Conservation (phyloP, 768 basidiomycete genomes). For the Amanita inopinata region DNA sequence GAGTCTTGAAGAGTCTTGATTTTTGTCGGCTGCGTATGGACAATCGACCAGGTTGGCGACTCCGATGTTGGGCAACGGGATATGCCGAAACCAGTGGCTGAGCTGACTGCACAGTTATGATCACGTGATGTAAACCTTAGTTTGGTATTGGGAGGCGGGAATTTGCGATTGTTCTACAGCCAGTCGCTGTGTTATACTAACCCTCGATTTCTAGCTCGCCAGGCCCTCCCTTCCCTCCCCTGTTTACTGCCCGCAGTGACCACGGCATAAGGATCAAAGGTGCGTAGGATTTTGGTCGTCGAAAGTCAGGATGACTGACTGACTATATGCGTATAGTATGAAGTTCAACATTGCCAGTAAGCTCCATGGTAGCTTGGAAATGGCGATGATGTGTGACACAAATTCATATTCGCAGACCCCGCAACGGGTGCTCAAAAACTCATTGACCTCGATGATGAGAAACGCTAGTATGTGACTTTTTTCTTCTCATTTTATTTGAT, state of each 20-base stretch:
- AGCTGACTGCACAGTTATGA: conserved; percentile 51
- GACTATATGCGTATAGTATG: conserved; percentile 44
- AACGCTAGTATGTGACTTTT: conserved; percentile 49
- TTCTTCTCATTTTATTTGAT: conserved; percentile 1
- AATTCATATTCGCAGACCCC: conserved; percentile 51
- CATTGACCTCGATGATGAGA: conserved; percentile 90
- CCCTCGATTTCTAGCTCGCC: conserved; percentile 12
- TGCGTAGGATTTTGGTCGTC: conserved; percentile 14
- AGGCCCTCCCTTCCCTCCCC: conserved; percentile 17
- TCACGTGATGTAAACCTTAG: conserved; percentile 54
- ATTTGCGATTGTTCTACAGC: conserved; percentile 4
- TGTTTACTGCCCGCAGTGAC: conserved; percentile 32
- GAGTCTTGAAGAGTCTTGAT: conserved; percentile 42
- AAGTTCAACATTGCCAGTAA: conserved; percentile 96
- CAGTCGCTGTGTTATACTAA: conserved; percentile 3
- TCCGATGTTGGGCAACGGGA: conserved; percentile 16
- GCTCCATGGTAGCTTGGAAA: conserved; percentile 21
- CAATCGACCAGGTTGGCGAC: conserved; percentile 14
- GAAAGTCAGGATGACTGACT: conserved; percentile 9
- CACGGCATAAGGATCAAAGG: conserved; percentile 33
- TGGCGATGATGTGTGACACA: conserved; percentile 13
- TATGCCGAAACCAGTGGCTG: conserved; percentile 32
- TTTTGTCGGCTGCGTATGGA: conserved; percentile 24
- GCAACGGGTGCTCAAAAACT: conserved; percentile 97
- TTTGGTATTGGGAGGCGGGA: conserved; percentile 17